phyloP scores from a whole-genome alignment of 768 basidiomycete species.

The Boletus barrowsii region DNA sequence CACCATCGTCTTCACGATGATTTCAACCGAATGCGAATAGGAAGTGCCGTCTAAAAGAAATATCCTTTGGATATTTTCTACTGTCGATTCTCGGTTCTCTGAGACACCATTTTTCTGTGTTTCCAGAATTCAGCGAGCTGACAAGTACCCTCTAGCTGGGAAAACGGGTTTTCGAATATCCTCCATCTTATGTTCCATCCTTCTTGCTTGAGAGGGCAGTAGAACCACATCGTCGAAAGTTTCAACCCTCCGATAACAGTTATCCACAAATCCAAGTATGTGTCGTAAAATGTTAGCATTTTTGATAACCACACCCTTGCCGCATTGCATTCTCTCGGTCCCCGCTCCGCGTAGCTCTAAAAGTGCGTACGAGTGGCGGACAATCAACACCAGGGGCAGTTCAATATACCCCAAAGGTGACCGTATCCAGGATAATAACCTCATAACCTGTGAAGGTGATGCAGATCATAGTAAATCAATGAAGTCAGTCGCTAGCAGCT shows the following conservation, averaged over 20 bases:
- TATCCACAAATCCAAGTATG: conserved; percentile 10
- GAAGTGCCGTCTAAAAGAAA: conserved; percentile 37
- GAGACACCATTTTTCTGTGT: conserved; percentile 9
- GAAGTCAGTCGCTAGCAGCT: too few relatives aligned
- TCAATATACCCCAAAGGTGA: too few relatives aligned
- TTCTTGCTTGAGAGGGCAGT: neutral
- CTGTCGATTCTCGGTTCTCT: conserved; percentile 36
- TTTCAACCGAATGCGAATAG: conserved; percentile 35
- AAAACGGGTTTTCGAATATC: neutral
- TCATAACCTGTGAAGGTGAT: too few relatives aligned
- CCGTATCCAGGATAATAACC: too few relatives aligned
- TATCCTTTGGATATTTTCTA: conserved; percentile 20
- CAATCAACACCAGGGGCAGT: too few relatives aligned
- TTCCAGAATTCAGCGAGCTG: neutral
- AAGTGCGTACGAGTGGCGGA: too few relatives aligned
- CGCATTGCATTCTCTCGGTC: neutral
- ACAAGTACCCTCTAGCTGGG: conserved; percentile 3
- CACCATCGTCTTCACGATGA: conserved; percentile 20
- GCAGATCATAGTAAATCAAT: too few relatives aligned
- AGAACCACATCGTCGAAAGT: neutral
- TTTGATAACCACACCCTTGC: conserved; percentile 2
- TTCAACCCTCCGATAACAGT: conserved; percentile 6
- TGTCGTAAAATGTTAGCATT: conserved; percentile 19
- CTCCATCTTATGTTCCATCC: too few relatives aligned
- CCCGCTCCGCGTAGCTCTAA: too few relatives aligned